A percentile compares a stretch with the other conserved stretches of the same genome.
These are phyloP conservation scores for Kregervanrija delftensis DNA, from an alignment of 805 yeast species.

Conservation along the genomic window DNA sequence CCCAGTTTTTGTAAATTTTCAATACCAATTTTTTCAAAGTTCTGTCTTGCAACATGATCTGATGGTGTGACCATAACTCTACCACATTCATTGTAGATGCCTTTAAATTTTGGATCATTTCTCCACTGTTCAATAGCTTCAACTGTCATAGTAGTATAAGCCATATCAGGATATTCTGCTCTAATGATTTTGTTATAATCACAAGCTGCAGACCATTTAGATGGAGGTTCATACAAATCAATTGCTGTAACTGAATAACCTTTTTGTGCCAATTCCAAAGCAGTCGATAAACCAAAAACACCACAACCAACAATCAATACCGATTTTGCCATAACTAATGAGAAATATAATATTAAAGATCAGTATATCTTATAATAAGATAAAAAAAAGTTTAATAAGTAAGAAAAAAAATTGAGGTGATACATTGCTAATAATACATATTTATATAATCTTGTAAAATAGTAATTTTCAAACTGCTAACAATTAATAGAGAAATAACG, in stretches of 20 bases:
- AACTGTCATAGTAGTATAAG: conserved; percentile 34
- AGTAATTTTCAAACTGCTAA: too few relatives aligned
- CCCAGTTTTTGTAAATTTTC: conserved; percentile 26
- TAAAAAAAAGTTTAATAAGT: background rate
- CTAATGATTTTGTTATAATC: conserved; percentile 44
- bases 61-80: conserved; percentile 34
- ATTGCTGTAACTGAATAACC: conserved; percentile 30
- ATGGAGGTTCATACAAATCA: conserved; percentile 37
- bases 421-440: background rate
- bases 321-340: conserved; percentile 7
- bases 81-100: conserved; percentile 34
- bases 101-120: conserved; percentile 27
- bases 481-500: background rate
- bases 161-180: conserved; percentile 36
- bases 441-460: too few relatives aligned
- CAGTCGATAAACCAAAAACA: conserved; percentile 40
- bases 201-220: conserved; percentile 38
- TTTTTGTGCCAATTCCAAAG: conserved; percentile 28
- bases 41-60: conserved; percentile 26
- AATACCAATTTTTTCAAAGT: conserved; percentile 32
- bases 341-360: background rate
- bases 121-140: conserved; percentile 39
- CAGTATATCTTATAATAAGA: background rate
- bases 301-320: conserved; percentile 32
- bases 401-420: background rate